Base-by-base conservation (phyloP, 1,139 yeast genomes). In the Kluyveromyces sp. region DNA sequence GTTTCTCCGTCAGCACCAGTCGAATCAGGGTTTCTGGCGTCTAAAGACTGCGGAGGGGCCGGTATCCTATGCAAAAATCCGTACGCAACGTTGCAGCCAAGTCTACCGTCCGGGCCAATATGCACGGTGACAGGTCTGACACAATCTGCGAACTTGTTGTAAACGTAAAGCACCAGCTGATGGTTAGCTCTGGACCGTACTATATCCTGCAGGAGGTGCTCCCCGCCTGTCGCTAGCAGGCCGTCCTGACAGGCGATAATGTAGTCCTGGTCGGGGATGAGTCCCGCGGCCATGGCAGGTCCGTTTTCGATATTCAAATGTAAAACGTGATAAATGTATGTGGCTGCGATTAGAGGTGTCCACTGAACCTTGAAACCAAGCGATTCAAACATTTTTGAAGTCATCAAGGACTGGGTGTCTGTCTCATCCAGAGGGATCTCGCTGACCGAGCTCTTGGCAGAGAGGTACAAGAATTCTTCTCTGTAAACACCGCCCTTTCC, bases 31-130 rank as follows among this genome's bases (percentile, higher is more conserved):
- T 12, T 4, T 12, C 13, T 12, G 26, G 40, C 15, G 7, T 33
- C 26, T 7, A 9, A 9, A 9, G 7, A n/a, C 13, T 33, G 40
- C 33, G 28, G 12, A 3, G 45, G 43, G 16, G 46, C 41, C 18
- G 49, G 96, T 15, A 92, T 67, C 51, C 95, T 71, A 60, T 92
- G 97, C 43, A 92, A 68, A 45, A 84, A 70, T 0, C 97, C 97
- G 58, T 88, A 89, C 0, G 96, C 97, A 9, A 92, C 94, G 53
- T 89, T 95, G 65, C 96, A 89, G 1, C 98, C 98, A 36, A 92
- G 68, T 31, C 88, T 70, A 0, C 96, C 96, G 49, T 71, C 74
- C 1, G 84, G 83, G 18, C 83, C 83, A 2, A 89, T 87, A 44
- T 77, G 70, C 18, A 89, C 87, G 0, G 87, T 78, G 3, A 89